Evolutionary conservation across 805 yeast species (phyloP).

Genomic region (Teunomyces gatunensis): DNA sequence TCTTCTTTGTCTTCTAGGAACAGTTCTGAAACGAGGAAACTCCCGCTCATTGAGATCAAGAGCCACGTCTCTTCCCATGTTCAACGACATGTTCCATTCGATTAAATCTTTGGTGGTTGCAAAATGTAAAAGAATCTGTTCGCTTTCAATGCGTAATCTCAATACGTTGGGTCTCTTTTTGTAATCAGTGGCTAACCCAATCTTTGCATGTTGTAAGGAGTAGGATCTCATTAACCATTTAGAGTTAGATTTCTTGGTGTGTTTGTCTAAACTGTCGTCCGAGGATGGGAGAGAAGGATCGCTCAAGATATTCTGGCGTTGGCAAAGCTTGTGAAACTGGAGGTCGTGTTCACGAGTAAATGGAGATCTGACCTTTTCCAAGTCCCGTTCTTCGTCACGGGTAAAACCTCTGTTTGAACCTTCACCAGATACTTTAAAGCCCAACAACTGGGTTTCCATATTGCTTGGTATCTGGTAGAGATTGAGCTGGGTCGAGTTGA

Average conservation of each 20-base stretch:
- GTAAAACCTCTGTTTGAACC: slow-evolving; percentile 7
- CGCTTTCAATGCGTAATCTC: slow-evolving; percentile 76
- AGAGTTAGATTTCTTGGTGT: not conserved
- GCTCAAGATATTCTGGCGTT: slow-evolving; percentile 13
- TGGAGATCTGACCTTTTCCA: slow-evolving; percentile 13
- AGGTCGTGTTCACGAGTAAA: slow-evolving; percentile 26
- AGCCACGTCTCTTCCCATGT: slow-evolving; percentile 75
- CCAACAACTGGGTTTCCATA: slow-evolving; percentile 26
- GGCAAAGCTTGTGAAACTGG: slow-evolving; percentile 26
- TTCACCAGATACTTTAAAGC: slow-evolving; percentile 15
- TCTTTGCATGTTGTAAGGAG: slow-evolving; percentile 77
- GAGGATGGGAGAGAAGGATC: not conserved
- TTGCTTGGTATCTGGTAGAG: slow-evolving; percentile 48
- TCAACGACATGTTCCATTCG: slow-evolving; percentile 72
- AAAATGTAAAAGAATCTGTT: slow-evolving; percentile 74
- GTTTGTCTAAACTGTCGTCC: slow-evolving; percentile 4
- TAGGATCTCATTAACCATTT: slow-evolving; percentile 52
- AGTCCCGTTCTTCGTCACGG: slow-evolving; percentile 10
- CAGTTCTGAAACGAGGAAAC: slow-evolving; percentile 73
- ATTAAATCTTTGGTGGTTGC: slow-evolving; percentile 62
- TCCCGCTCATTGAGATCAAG: slow-evolving; percentile 71
- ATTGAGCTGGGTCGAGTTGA: slow-evolving; percentile 85
- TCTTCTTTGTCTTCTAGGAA: slow-evolving; percentile 70
- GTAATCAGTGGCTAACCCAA: slow-evolving; percentile 87
- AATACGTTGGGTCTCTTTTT: slow-evolving; percentile 65